Evolutionary conservation across 495 filamentous ascomycete genomes (phyloP).

Genomic region (Hypoxylon lenormandii): DNA sequence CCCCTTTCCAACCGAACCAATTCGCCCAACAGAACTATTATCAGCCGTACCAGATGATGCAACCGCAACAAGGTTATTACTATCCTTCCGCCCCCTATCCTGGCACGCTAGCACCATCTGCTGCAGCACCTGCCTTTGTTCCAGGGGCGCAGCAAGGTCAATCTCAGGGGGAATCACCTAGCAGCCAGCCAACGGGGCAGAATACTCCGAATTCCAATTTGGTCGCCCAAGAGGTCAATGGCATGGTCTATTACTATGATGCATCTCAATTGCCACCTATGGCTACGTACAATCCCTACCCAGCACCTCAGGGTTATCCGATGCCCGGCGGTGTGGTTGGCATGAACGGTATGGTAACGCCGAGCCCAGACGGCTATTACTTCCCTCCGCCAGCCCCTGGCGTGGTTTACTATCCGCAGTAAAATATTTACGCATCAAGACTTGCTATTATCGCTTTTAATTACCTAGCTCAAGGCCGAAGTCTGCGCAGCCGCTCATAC

Average conservation of each 20-base stretch:
- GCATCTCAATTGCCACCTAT: constrained; percentile 74
- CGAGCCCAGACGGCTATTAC: constrained; percentile 75
- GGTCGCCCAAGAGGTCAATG: constrained; percentile 90
- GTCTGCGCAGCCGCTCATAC: neutral
- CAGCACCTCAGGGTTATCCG: constrained; percentile 63
- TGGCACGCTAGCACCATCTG: constrained; percentile 64
- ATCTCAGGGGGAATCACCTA: constrained; percentile 59
- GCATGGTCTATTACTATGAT: constrained; percentile 95
- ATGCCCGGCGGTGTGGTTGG: constrained; percentile 70
- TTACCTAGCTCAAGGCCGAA: constrained; percentile 7
- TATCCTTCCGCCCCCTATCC: constrained; percentile 69
- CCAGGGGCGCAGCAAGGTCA: constrained; percentile 66
- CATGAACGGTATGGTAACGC: constrained; percentile 85
- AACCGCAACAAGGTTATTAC: constrained; percentile 67
- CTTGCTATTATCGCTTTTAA: constrained; percentile 12
- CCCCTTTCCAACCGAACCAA: constrained; percentile 84
- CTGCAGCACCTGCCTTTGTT: constrained; percentile 69
- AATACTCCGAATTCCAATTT: constrained; percentile 68
- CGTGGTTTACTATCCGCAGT: constrained; percentile 77
- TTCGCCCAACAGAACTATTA: constrained; percentile 76
- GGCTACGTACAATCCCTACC: constrained; percentile 63
- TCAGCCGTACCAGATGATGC: constrained; percentile 63
- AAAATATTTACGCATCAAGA: constrained; percentile 12
- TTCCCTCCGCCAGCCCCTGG: constrained; percentile 71
- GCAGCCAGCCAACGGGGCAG: constrained; percentile 57